Base-by-base conservation (phyloP, 2,329 filamentous ascomycete species). In the Aspergillus luchuensis region DNA sequence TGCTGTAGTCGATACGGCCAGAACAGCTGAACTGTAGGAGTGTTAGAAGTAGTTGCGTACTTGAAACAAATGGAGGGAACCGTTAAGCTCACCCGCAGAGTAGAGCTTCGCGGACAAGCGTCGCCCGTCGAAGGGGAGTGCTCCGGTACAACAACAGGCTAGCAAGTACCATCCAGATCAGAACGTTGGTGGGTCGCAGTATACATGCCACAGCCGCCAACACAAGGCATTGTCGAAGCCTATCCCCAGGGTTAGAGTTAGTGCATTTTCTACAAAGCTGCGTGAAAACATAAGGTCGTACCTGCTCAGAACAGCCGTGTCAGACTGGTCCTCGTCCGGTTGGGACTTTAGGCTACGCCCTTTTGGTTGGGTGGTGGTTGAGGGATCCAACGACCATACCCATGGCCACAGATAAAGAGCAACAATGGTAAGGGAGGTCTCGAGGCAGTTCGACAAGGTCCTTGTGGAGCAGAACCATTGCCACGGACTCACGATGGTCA, bases 401-500 rank as follows among this genome's bases (percentile, higher is more conserved):
- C 95, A 98, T 11, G 95, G 94, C 91, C 92, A 98, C 68, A 88
- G 86, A 72, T 87, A 87, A 49, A 98, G 80, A 1, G 92, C 94
- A 69, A 87, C 82, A 61, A 90, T 82, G 4, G 94, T 97, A 67
- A 99, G 79, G 0, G 90, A 91, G n/a, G 90, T 92, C 80, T 99
- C 95, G 4, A 98, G 81, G 56, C 89, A 95, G 78, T 99, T 99
- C 57, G 94, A 97, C 71, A 99, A 89, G 0, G 95, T 97, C 50
- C 95, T 86, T 0, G 92, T 94, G 1, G 92, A 95, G 78, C 90
- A 95, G 77, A 95, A 98, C 91, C 91, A 98, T 75, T 97, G 92
- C 92, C 95, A 99, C 6, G 95, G 91, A 76, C 88, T 96, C 69
- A 88, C 80, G 47, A 90, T 76, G 3, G 87, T 88, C 77, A 95